Conservation (phyloP, 805 yeast genomes). For the Kregervanrija delftensis region DNA sequence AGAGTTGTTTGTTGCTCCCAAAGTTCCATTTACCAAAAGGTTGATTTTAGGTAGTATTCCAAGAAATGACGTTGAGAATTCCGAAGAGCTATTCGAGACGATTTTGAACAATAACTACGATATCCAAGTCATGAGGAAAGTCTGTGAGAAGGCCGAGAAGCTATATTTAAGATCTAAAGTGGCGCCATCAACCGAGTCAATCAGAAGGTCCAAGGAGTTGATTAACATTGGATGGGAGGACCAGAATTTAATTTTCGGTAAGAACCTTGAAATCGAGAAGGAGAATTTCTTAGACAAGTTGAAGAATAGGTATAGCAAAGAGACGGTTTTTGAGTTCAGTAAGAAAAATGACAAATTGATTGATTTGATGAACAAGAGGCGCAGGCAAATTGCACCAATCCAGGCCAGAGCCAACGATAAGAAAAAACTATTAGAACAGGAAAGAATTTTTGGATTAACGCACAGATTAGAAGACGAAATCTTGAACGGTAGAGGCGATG, state of each 20-base stretch:
- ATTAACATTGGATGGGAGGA: slow-evolving; percentile 80
- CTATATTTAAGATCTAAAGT: slow-evolving; percentile 79
- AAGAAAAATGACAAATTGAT: slow-evolving; percentile 64
- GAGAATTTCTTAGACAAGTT: slow-evolving; percentile 64
- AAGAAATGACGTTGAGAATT: slow-evolving; percentile 58
- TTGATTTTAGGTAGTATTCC: slow-evolving; percentile 83
- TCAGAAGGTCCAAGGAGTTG: slow-evolving; percentile 77
- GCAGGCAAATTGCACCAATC: slow-evolving; percentile 74
- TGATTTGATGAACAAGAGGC: slow-evolving; percentile 77
- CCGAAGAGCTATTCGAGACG: slow-evolving; percentile 64
- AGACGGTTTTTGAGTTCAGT: slow-evolving; percentile 90
- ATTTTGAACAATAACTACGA: slow-evolving; percentile 62
- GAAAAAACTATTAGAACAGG: slow-evolving; percentile 59
- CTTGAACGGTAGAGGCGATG: slow-evolving; percentile 39
- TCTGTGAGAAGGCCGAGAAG: slow-evolving; percentile 82
- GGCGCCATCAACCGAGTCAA: slow-evolving; percentile 81
- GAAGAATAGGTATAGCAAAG: slow-evolving; percentile 63
- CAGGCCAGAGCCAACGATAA: slow-evolving; percentile 73
- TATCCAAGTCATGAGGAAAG: slow-evolving; percentile 53
- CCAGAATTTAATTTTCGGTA: slow-evolving; percentile 73
- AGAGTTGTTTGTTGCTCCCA: slow-evolving; percentile 41
- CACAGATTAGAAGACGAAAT: slow-evolving; percentile 73
- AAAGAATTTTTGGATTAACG: slow-evolving; percentile 66
- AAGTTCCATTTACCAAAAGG: slow-evolving; percentile 62
- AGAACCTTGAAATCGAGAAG: slow-evolving; percentile 68